A percentile compares a stretch with the other conserved stretches of the same genome.
phyloP scores from a whole-genome alignment of 768 basidiomycete species.

The Xerocomellus chrysenteron region DNA sequence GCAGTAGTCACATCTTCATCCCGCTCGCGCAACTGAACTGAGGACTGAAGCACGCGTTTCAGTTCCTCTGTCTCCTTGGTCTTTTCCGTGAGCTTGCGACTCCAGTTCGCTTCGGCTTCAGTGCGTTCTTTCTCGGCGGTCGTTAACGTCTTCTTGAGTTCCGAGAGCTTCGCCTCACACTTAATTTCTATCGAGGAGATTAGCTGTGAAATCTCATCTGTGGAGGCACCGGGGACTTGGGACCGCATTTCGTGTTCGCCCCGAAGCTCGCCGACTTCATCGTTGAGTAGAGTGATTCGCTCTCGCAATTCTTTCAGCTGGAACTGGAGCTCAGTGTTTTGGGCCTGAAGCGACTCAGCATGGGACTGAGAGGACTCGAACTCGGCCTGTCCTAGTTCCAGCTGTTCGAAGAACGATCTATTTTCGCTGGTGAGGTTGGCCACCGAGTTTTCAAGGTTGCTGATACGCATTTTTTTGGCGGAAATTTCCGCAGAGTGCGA shows the following conservation, averaged over 20 bases:
- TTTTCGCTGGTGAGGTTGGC: conserved; percentile 72
- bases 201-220: conserved; percentile 70
- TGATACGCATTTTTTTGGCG: conserved; percentile 58
- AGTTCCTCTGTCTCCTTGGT: conserved; percentile 74
- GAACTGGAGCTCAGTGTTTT: conserved; percentile 82
- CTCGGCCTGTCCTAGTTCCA: conserved; percentile 88
- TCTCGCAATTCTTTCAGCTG: conserved; percentile 82
- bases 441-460: conserved; percentile 69
- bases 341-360: conserved; percentile 70
- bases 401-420: conserved; percentile 76
- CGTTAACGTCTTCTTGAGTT: conserved; percentile 62
- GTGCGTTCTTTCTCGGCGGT: conserved; percentile 78
- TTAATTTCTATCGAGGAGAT: conserved; percentile 72
- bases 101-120: conserved; percentile 89
- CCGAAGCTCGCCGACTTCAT: conserved; percentile 65
- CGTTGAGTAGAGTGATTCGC: conserved; percentile 64
- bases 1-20: conserved; percentile 50
- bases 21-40: conserved; percentile 58
- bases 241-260: conserved; percentile 52
- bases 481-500: conserved; percentile 67
- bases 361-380: conserved; percentile 79
- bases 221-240: conserved; percentile 43
- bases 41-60: conserved; percentile 54
- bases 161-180: conserved; percentile 73
- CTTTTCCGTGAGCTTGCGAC: conserved; percentile 77